These are phyloP conservation scores for Gynostemma pentaphyllum DNA, from an alignment of 306 rosid species.

Conservation along the genomic window DNA sequence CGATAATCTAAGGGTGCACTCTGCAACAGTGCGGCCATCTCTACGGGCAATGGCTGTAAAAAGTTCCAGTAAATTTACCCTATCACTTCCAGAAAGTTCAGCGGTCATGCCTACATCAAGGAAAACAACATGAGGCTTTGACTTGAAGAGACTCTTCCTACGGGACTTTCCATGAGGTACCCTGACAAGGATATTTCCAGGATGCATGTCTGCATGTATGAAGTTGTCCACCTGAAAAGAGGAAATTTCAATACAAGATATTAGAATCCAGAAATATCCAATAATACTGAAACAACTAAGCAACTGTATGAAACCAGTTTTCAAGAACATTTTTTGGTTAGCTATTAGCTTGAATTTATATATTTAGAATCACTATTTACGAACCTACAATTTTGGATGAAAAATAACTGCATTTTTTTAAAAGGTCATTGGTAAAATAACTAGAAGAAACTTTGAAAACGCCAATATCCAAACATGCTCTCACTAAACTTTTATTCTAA, in stretches of 20 bases:
- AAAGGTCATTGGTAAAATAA: no score
- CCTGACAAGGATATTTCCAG: slow-evolving; percentile 98
- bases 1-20: slow-evolving; percentile 59
- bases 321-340: no score
- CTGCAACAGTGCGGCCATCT: slow-evolving; percentile 94
- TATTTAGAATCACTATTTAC: no score
- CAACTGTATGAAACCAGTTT: no score
- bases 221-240: slow-evolving; percentile 96
- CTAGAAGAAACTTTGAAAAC: no score
- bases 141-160: slow-evolving; percentile 65
- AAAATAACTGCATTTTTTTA: no score
- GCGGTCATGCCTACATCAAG: slow-evolving; percentile 99
- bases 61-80: slow-evolving; percentile 77
- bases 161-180: slow-evolving; percentile 49
- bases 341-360: no score
- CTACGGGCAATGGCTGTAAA: slow-evolving; percentile 91
- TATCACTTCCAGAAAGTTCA: slow-evolving; percentile 80
- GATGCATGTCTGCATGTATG: slow-evolving; percentile 99
- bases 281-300: slow-evolving; percentile 1
- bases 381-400: no score
- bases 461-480: no score
- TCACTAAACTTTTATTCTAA: no score
- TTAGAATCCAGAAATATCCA: slow-evolving; percentile 23
- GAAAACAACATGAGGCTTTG: slow-evolving; percentile 95
- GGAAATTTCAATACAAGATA: slow-evolving; percentile 20